Conservation (phyloP, 768 basidiomycete genomes). For the Clitopilus passeckerianus region DNA sequence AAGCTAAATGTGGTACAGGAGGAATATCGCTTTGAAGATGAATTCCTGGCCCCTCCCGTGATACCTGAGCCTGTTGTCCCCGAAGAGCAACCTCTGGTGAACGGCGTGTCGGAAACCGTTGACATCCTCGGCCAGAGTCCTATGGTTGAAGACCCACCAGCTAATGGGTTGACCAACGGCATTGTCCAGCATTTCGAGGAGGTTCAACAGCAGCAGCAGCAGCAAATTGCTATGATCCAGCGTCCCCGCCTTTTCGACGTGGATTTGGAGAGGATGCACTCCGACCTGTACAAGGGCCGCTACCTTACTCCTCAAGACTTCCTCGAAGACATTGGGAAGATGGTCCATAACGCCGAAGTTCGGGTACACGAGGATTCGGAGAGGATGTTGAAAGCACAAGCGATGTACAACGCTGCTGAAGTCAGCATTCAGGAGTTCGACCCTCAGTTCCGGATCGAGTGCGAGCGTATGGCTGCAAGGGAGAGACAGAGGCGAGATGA, state of each 20-base stretch:
- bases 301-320: constrained; percentile 90
- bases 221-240: constrained; percentile 29
- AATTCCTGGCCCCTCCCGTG: constrained; percentile 7
- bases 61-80: constrained; percentile 23
- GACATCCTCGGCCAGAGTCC: constrained; percentile 10
- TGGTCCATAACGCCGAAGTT: constrained; percentile 68
- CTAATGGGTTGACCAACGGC: constrained; percentile 38
- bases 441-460: constrained; percentile 70
- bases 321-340: constrained; percentile 75
- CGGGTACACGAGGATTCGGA: constrained; percentile 64
- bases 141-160: constrained; percentile 7
- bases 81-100: constrained; percentile 30
- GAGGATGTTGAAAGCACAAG: constrained; percentile 73
- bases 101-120: constrained; percentile 39
- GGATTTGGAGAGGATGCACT: constrained; percentile 90
- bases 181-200: constrained; percentile 21
- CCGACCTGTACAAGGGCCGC: constrained; percentile 74
- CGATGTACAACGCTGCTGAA: constrained; percentile 83
- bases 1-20: constrained; percentile 41
- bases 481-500: constrained; percentile 67
- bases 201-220: constrained; percentile 22
- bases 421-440: constrained; percentile 88
- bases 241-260: constrained; percentile 68
- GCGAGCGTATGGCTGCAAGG: constrained; percentile 78
- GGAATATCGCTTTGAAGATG: constrained; percentile 62